A percentile compares a stretch with the other conserved stretches of the same genome.
Evolutionary conservation across 2,329 filamentous ascomycete genomes (phyloP).

Genomic region (Venturiaceae sp.): DNA sequence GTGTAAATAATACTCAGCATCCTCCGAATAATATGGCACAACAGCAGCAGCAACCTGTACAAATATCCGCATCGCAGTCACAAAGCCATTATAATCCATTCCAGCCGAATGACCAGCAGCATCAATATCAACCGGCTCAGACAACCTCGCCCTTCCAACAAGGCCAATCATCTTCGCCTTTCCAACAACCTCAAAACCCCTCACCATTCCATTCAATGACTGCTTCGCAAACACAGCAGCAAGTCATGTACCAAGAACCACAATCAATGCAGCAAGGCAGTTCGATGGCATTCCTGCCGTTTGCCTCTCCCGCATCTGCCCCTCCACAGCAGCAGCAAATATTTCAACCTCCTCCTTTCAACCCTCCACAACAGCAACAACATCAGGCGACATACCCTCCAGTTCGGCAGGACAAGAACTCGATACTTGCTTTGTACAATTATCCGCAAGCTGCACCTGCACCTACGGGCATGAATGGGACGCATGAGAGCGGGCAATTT

Average conservation of each 20-base stretch:
- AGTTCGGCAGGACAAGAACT: constrained; percentile 55
- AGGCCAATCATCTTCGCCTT: constrained; percentile 15
- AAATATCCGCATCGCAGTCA: background rate
- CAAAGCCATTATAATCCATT: constrained; percentile 2
- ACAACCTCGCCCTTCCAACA: constrained; percentile 12
- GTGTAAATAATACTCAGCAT: background rate
- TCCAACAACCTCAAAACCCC: constrained; percentile 12
- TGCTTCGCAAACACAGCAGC: constrained; percentile 8
- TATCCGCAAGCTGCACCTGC: constrained; percentile 29
- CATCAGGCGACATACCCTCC: constrained; percentile 23
- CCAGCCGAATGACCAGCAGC: constrained; percentile 6
- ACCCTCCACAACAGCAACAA: constrained; percentile 15
- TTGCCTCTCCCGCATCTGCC: constrained; percentile 14
- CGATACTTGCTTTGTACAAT: constrained; percentile 68
- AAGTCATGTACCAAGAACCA: constrained; percentile 11
- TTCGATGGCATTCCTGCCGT: constrained; percentile 22
- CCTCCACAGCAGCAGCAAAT: constrained; percentile 26
- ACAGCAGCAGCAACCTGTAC: background rate
- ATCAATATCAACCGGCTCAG: constrained; percentile 10
- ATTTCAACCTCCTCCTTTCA: constrained; percentile 14
- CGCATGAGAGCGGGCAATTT: background rate
- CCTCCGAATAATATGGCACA: background rate
- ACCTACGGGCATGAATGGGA: constrained; percentile 22
- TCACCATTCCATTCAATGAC: constrained; percentile 2
- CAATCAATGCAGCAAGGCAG: constrained; percentile 15